Percentiles rank a stretch among this genome's conserved stretches.
phyloP scores from a whole-genome alignment of 345 rosid genomes.

The Eutrema heterophyllum region DNA sequence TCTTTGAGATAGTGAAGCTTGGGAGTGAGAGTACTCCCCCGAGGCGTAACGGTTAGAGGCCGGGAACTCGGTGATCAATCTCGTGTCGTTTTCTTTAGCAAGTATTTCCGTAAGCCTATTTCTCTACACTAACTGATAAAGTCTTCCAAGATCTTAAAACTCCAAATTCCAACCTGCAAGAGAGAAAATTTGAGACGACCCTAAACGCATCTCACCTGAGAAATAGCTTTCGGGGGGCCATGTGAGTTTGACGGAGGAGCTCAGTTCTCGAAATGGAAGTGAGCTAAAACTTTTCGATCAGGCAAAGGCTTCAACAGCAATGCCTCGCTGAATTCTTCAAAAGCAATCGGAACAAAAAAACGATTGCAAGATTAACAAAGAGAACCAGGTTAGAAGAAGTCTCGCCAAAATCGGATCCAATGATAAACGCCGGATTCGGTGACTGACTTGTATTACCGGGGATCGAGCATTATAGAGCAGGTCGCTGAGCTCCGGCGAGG shows the following conservation, averaged over 20 bases:
- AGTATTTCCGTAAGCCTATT: too few relatives aligned
- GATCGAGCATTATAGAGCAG: slow-evolving; percentile 18
- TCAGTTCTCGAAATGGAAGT: slow-evolving; percentile 68
- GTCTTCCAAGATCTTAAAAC: background rate
- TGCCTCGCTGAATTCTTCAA: slow-evolving; percentile 70
- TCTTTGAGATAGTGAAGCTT: too few relatives aligned
- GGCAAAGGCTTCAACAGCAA: slow-evolving; percentile 77
- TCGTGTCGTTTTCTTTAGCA: too few relatives aligned
- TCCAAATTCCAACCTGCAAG: background rate
- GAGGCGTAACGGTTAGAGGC: too few relatives aligned
- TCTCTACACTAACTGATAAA: background rate
- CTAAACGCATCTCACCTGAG: slow-evolving; percentile 34
- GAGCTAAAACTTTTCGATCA: slow-evolving; percentile 75
- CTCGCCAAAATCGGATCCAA: slow-evolving; percentile 11
- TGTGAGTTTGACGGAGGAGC: slow-evolving; percentile 58
- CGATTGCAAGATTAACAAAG: slow-evolving; percentile 16
- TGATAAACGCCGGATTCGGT: background rate
- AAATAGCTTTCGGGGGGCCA: slow-evolving; percentile 90
- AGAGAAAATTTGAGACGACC: background rate
- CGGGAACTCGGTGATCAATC: too few relatives aligned
- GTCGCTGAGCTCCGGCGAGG: slow-evolving; percentile 23
- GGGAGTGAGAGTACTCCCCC: too few relatives aligned
- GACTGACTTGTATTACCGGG: background rate
- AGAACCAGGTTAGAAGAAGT: slow-evolving; percentile 7
- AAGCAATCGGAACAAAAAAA: slow-evolving; percentile 12